Evolutionary conservation across 2,329 filamentous ascomycete species (phyloP), one percentile per base, ranked within the genome.

Genomic region (Diaporthe ampelina): DNA sequence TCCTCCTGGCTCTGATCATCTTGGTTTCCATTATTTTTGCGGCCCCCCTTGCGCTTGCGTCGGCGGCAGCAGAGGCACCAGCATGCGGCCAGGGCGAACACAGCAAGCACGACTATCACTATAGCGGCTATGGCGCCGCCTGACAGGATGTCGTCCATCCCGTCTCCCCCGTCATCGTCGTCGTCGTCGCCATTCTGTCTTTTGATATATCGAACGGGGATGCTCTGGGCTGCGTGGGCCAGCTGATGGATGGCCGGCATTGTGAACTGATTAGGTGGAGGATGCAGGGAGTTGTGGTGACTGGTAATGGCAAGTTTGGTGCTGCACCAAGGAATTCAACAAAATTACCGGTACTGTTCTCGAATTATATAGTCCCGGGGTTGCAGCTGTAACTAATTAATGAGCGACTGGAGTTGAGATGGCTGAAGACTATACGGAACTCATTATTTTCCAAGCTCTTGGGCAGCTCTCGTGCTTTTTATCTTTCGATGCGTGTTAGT

Each of bases 71-170:
- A 65, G 26, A 65, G 61, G 43, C 43, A 65, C 61, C 61, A 65
- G 15, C 61, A 50, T 11, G 61, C 61, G 26, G 40, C 40, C 5
- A 65, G 26, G 19, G 61, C 40, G 19, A 65, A 19, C 26, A 65
- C 61, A 24, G 61, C 61, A 15, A 65, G 40, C 26, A 65, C 43
- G 26, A 65, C 26, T 15, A 65, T 21, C 40, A 65, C 61, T 65
- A 65, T 65, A 9, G 61, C 61, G 61, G 61, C 61, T n/a, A 65
- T 65, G 40, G 61, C 11, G 43, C 61, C 61, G 26, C 61, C 61
- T 21, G 61, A 65, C 21, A 50, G 43, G 26, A 65, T 50, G 19
- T 50, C 43, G 24, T 48, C 59, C 59, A 48, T 65, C 19, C 59
- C 59, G 19, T 48, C 59, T 48, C 59, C 59, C 24, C 59, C 59